Evolutionary conservation across 306 rosid genomes (phyloP).

Genomic region (Castanospermum australe): DNA sequence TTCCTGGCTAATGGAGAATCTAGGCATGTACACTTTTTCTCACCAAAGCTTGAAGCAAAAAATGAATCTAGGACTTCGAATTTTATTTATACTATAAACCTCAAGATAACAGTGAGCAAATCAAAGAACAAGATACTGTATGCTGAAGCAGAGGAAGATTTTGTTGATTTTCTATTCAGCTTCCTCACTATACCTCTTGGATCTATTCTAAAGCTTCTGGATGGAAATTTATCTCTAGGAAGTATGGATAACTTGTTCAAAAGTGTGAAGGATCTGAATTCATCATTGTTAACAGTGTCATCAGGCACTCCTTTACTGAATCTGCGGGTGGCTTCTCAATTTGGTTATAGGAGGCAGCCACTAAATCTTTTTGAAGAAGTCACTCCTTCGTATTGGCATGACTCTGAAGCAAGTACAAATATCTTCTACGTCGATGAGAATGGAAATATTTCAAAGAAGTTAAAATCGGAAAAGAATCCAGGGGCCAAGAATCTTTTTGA

Average conservation of each 20-base stretch:
- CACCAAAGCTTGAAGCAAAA: too few species aligned
- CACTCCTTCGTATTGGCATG: background rate
- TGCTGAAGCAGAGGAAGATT: constrained; percentile 13
- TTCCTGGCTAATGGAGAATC: too few species aligned
- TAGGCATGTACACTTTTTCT: too few species aligned
- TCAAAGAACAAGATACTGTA: too few species aligned
- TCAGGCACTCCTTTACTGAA: background rate
- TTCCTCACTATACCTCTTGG: constrained; percentile 24
- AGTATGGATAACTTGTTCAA: background rate
- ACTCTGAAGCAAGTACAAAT: background rate
- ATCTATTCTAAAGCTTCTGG: background rate
- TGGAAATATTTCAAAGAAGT: constrained; percentile 9
- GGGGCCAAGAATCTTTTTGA: constrained; percentile 13
- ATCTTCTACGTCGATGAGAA: background rate
- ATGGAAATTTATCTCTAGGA: background rate
- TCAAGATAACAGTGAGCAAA: too few species aligned
- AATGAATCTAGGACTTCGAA: too few species aligned
- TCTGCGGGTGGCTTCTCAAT: background rate
- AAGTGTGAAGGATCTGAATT: background rate
- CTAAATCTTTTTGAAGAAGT: background rate
- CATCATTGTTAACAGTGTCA: background rate
- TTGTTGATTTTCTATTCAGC: constrained; percentile 14
- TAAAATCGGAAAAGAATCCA: background rate
- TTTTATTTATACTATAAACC: too few species aligned
- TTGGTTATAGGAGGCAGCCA: background rate